phyloP scores from a whole-genome alignment of 164 flowering plant genomes.

The Liquidambar formosana region DNA sequence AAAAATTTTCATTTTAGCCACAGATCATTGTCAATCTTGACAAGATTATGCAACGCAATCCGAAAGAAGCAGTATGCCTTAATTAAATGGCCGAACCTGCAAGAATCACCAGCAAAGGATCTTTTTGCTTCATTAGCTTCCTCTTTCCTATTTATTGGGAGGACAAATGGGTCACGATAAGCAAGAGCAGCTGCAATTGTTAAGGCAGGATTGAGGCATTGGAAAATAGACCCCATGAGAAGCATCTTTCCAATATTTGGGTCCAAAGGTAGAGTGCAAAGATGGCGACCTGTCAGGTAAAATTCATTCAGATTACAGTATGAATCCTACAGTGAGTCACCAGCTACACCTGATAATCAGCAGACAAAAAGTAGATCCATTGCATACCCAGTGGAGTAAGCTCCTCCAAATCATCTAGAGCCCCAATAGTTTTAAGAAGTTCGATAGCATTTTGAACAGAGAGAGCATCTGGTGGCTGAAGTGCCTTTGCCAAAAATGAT shows the following conservation, averaged over 20 bases:
- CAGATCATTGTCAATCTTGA: background rate
- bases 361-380: background rate
- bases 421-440: slow-evolving; percentile 90
- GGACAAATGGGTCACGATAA: slow-evolving; percentile 88
- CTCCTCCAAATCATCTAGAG: slow-evolving; percentile 80
- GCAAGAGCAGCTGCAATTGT: slow-evolving; percentile 97
- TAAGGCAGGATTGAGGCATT: slow-evolving; percentile 91
- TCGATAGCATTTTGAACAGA: slow-evolving; percentile 92
- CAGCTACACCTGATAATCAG: background rate
- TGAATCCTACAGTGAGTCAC: too few relatives aligned
- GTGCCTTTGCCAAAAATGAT: slow-evolving; percentile 82
- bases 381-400: slow-evolving; percentile 88
- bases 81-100: slow-evolving; percentile 58
- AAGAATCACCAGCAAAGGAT: slow-evolving; percentile 96
- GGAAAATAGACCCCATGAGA: slow-evolving; percentile 88
- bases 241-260: slow-evolving; percentile 99
- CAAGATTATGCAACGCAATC: slow-evolving; percentile 2
- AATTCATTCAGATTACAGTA: slow-evolving; percentile 13
- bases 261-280: slow-evolving; percentile 86
- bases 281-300: slow-evolving; percentile 71
- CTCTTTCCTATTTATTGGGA: slow-evolving; percentile 84
- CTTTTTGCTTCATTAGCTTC: slow-evolving; percentile 93
- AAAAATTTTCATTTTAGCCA: background rate
- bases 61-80: slow-evolving; percentile 8
- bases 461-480: slow-evolving; percentile 93